These are phyloP conservation scores for Dittrichia graveolens DNA, from an alignment of 129 eudicot species.

Conservation along the genomic window DNA sequence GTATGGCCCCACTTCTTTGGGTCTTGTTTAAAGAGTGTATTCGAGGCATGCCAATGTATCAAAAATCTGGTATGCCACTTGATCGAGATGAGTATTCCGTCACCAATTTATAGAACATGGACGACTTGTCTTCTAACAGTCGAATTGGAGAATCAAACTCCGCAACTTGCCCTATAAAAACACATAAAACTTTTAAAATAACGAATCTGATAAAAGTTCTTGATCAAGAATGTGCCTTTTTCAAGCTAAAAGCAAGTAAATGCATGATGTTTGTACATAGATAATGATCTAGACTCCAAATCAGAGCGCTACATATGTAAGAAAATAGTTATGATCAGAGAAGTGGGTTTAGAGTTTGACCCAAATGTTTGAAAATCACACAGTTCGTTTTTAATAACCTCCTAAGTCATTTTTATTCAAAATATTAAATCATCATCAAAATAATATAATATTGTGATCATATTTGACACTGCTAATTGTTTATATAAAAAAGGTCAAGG, in stretches of 20 bases:
- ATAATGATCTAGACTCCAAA: neutral
- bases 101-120: slow-evolving; percentile 83
- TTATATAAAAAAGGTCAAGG: neutral
- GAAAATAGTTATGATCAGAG: no score
- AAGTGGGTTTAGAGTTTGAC: neutral
- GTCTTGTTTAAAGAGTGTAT: slow-evolving; percentile 18
- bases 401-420: neutral
- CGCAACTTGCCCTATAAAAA: slow-evolving; percentile 76
- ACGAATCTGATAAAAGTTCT: slow-evolving; percentile 4
- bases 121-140: slow-evolving; percentile 73
- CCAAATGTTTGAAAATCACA: neutral
- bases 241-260: neutral
- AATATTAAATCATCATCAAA: neutral
- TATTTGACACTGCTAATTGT: neutral
- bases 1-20: slow-evolving; percentile 25
- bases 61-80: slow-evolving; percentile 60
- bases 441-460: neutral
- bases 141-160: slow-evolving; percentile 81
- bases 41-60: slow-evolving; percentile 16
- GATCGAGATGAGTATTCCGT: slow-evolving; percentile 84
- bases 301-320: neutral
- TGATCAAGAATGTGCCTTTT: neutral
- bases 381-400: neutral
- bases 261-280: neutral
- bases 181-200: neutral